Conservation (phyloP, 768 basidiomycete genomes). For the Lentinula lateritia region DNA sequence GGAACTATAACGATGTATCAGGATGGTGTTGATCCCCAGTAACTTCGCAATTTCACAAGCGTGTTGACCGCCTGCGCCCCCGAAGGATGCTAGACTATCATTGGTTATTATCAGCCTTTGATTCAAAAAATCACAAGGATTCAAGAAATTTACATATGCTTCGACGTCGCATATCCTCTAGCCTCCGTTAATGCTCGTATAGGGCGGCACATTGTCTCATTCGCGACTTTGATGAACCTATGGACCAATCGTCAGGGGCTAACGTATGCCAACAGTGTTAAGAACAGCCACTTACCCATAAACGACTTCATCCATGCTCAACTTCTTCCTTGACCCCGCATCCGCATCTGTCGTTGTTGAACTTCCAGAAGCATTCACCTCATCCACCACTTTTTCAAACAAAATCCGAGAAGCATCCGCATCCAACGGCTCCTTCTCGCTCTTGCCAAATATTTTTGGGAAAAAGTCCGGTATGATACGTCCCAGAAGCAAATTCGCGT, state of each 20-base stretch:
- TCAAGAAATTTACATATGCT: conserved; percentile 46
- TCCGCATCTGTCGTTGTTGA: neutral
- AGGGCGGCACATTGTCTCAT: conserved; percentile 94
- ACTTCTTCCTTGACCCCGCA: conserved; percentile 27
- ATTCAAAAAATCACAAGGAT: neutral
- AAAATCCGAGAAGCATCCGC: conserved; percentile 58
- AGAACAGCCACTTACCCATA: conserved; percentile 58
- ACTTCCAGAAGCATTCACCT: conserved; percentile 48
- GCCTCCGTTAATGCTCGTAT: conserved; percentile 91
- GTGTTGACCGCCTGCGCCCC: conserved; percentile 88
- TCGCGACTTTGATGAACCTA: conserved; percentile 93
- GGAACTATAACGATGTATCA: conserved; percentile 89
- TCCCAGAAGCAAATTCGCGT: conserved; percentile 88
- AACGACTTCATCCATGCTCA: conserved; percentile 78
- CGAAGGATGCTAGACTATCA: conserved; percentile 74
- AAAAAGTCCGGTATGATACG: conserved; percentile 87
- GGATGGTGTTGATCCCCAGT: conserved; percentile 81
- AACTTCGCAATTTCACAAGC: conserved; percentile 88
- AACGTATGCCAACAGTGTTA: neutral
- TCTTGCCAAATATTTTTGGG: conserved; percentile 91
- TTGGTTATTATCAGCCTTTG: neutral
- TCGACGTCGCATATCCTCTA: conserved; percentile 74
- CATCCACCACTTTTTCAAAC: conserved; percentile 62
- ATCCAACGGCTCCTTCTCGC: conserved; percentile 82
- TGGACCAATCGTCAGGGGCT: neutral